Base-by-base conservation (phyloP, 2,329 filamentous ascomycete genomes). In the Monosporascus sp. region DNA sequence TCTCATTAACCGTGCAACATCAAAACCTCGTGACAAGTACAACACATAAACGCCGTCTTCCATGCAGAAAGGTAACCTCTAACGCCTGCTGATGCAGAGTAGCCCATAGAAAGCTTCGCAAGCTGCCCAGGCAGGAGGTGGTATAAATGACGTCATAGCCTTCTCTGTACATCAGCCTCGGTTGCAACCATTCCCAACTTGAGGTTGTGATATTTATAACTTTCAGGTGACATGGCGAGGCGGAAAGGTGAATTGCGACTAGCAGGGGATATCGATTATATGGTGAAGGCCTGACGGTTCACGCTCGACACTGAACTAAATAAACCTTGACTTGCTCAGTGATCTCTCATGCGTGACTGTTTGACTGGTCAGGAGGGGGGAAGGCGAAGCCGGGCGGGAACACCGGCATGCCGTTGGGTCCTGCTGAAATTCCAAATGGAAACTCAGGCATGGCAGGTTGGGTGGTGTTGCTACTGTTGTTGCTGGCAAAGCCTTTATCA, bases 371-470 rank as follows among this genome's bases (percentile, higher is more conserved):
- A 17, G 67, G 63, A 19, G 63, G 58, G 52, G 68, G 70, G 56
- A 77, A 77, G 3, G 63, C 58, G 51, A 76, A 76, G 20, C 75
- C 76, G 2, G 75, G 70, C 3, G 76, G 75, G 56, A 76, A 77
- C 55, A 77, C 71, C 5, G 74, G 74, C 70, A 79, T 76, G n/a
- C 76, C 76, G 59, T 78, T 78, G 4, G 72, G 67, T 3, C 75
- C 71, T 26, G 74, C 70, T 43, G 69, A 63, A 45, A 79, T 69
- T 31, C 75, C 73, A 41, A 73, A 77, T 14, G 74, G 73, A 49
- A 77, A 70, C 5, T 64, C 66, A n/a, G 68, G 57, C 3, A 72
- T 63, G 5, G 68, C 63, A 2, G 63, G 71, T 22, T 68, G 52
- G 17, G 17, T 27, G 43, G 3, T 51, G n/a, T 61, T 57, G 4